Evolutionary conservation across 495 filamentous ascomycete species (phyloP), one percentile per base, ranked within the genome.

Genomic region (Hypoxylon lienhwacheense): DNA sequence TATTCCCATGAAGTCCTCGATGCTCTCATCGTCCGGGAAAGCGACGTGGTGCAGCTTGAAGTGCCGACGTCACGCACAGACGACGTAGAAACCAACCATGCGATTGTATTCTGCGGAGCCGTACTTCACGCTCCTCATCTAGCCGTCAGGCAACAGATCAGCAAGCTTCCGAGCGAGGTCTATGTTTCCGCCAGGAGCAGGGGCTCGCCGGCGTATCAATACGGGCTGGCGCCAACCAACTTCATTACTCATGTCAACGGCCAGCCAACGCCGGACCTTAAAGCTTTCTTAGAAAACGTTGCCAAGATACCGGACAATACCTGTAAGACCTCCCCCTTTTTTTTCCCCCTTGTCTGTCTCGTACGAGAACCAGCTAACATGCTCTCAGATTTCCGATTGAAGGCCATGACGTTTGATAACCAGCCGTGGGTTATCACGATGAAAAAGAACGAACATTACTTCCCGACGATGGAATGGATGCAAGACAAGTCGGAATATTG

Each of bases 391-490:
- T 97, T 98, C 84, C 83, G 95, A 16, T 77, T 99, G 10, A 86
- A 88, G 54, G 89, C 91, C 7, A 88, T 96, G 66, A 97, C 93
- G 1, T 99, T 97, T 64, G 93, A 99, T 67, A 95, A 93, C 55
- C 90, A 97, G 11, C 92, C 91, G 10, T 99, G 91, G 87, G 89
- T 97, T 17, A 88, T 93, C 14, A 97, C 92, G 19, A 97, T 99
- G 85, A 99, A 99, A 84, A 99, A 99, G 83, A 95, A 95, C 68
- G 95, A 99, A 69, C 93, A 99, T 70, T 99, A 99, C 67, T 95
- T 95, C 80, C 89, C 90, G 7, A 92, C 88, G 52, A 86, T 89
- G 66, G 90, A 95, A 69, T 91, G 89, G 68, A 79, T 87, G 64
- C 91, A 91, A 64, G 87, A 92, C 44, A 57, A 75, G 7, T 72